Evolutionary conservation across 2,329 filamentous ascomycete species (phyloP).

Genomic region (Trichoderma aggressivum): DNA sequence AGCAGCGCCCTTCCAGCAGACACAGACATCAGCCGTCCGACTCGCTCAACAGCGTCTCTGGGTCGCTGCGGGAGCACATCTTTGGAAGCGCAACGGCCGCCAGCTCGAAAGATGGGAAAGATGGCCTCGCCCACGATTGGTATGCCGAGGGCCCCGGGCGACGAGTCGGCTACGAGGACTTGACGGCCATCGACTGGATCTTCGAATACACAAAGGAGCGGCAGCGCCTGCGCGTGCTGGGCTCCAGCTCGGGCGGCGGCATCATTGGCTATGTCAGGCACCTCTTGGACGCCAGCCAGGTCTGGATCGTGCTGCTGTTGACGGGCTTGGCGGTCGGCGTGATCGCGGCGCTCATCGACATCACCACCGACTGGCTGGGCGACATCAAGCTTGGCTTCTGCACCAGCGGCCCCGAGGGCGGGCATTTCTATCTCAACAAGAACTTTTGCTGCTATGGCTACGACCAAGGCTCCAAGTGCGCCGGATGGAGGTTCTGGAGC

Average conservation of each 20-base stretch:
- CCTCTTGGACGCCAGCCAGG: conserved; percentile 79
- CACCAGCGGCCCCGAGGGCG: conserved; percentile 68
- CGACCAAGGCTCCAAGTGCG: conserved; percentile 75
- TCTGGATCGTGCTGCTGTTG: conserved; percentile 84
- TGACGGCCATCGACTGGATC: conserved; percentile 99
- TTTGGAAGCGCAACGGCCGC: conserved; percentile 23
- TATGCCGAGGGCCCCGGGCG: conserved; percentile 84
- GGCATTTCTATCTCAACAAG: conserved; percentile 86
- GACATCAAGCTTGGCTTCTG: conserved; percentile 92
- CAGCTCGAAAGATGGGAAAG: conserved; percentile 49
- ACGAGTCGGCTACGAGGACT: conserved; percentile 89
- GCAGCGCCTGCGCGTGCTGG: conserved; percentile 75
- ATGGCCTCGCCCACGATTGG: conserved; percentile 67
- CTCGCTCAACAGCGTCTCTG: conserved; percentile 11
- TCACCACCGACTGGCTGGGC: conserved; percentile 88
- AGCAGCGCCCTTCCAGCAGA: background rate
- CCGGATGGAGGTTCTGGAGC: conserved; percentile 86
- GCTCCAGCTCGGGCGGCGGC: conserved; percentile 63
- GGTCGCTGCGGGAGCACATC: conserved; percentile 1
- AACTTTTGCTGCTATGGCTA: conserved; percentile 93
- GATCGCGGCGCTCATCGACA: conserved; percentile 84
- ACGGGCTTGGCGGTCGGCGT: conserved; percentile 81
- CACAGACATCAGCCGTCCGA: background rate
- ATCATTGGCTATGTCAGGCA: conserved; percentile 69
- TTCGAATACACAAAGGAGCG: conserved; percentile 98